Evolutionary conservation across 352 stramenopile genomes (phyloP).

Genomic region (Hyphochytrium catenoides): DNA sequence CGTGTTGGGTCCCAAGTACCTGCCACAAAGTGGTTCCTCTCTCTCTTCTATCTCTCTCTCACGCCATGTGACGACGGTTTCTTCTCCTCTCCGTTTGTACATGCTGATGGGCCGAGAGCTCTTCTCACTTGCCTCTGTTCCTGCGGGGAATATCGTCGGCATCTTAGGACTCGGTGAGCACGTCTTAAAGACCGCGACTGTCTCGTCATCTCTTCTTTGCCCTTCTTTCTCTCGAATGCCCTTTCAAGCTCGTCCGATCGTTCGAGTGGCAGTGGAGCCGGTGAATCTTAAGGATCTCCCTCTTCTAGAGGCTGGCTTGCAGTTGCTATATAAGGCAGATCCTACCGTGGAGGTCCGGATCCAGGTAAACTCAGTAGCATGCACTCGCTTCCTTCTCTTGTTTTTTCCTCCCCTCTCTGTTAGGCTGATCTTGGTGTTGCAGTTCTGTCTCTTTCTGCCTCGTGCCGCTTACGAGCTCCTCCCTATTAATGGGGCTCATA

Average conservation of each 20-base stretch:
- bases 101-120: conserved; percentile 79
- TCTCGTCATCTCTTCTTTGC: conserved; percentile 43
- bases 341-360: conserved; percentile 74
- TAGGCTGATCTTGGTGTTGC: too few relatives aligned
- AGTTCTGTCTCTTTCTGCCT: too few relatives aligned
- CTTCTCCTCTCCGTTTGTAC: conserved; percentile 42
- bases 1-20: conserved; percentile 70
- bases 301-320: conserved; percentile 51
- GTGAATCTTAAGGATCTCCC: conserved; percentile 58
- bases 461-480: too few relatives aligned
- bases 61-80: conserved; percentile 32
- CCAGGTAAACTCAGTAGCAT: conserved; percentile 16
- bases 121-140: conserved; percentile 34
- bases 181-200: conserved; percentile 68
- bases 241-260: conserved; percentile 69
- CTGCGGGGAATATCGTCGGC: conserved; percentile 66
- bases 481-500: too few relatives aligned
- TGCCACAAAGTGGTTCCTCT: conserved; percentile 8
- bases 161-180: conserved; percentile 58
- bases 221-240: conserved; percentile 62
- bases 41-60: too few relatives aligned
- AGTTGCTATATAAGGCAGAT: conserved; percentile 71
- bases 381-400: too few relatives aligned
- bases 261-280: conserved; percentile 69
- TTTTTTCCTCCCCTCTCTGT: too few relatives aligned